These are phyloP conservation scores for Saccharomycopsis oosterbeekiorum DNA, from an alignment of 805 yeast genomes.

Conservation along the genomic window DNA sequence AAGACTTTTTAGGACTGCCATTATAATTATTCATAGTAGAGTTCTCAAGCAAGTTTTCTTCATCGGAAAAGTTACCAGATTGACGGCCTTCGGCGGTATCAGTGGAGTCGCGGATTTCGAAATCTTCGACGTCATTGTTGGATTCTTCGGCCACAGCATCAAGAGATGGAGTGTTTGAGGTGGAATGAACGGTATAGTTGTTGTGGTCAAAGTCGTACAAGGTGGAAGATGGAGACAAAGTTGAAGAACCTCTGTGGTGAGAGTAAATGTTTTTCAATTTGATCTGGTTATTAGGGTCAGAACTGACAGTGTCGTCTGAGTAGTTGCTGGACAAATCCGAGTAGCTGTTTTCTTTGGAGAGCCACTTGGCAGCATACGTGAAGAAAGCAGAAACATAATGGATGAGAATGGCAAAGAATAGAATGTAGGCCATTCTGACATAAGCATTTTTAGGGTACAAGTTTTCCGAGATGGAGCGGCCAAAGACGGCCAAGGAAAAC, in stretches of 20 bases:
- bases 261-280: conserved; percentile 22
- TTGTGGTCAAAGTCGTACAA: conserved; percentile 14
- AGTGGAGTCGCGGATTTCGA: conserved; percentile 11
- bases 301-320: conserved; percentile 20
- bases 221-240: conserved; percentile 18
- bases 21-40: background rate
- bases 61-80: conserved; percentile 10
- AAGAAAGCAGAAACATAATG: conserved; percentile 51
- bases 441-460: conserved; percentile 75
- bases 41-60: conserved; percentile 8
- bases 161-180: conserved; percentile 9
- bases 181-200: conserved; percentile 7
- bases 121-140: conserved; percentile 19
- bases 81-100: conserved; percentile 5
- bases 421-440: conserved; percentile 50
- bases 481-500: conserved; percentile 45
- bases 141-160: conserved; percentile 15
- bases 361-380: conserved; percentile 35
- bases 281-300: conserved; percentile 16
- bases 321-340: conserved; percentile 21
- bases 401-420: conserved; percentile 40
- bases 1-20: conserved; percentile 4
- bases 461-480: conserved; percentile 45
- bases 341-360: background rate
- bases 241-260: conserved; percentile 19